phyloP scores from a whole-genome alignment of 805 yeast genomes.

The Yarrowia sp. region DNA sequence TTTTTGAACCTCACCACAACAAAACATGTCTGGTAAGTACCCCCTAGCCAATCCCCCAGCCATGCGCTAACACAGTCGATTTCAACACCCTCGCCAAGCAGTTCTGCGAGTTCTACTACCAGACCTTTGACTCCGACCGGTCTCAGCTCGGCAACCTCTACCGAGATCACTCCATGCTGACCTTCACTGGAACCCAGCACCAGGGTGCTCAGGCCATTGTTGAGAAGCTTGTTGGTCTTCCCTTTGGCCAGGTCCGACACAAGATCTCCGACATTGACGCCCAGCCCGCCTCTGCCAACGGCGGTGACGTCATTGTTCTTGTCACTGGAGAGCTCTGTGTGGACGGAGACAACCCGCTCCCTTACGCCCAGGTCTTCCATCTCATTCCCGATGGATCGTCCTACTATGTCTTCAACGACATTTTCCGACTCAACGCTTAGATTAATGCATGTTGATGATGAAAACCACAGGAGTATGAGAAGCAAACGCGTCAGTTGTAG shows the following conservation, averaged over 20 bases:
- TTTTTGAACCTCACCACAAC: neutral
- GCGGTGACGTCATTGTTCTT: conserved; percentile 87
- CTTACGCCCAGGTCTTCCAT: conserved; percentile 97
- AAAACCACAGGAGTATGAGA: too few species aligned
- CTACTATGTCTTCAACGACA: conserved; percentile 93
- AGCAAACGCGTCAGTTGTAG: too few species aligned
- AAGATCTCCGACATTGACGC: conserved; percentile 94
- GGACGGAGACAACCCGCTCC: conserved; percentile 95
- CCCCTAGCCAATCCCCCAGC: neutral
- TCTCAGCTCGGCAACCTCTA: conserved; percentile 86
- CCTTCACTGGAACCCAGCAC: conserved; percentile 89
- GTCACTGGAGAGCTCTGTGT: conserved; percentile 92
- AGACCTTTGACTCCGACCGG: conserved; percentile 91
- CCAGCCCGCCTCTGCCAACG: conserved; percentile 91
- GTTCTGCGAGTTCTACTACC: conserved; percentile 92
- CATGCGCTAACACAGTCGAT: conserved; percentile 28
- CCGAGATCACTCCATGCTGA: conserved; percentile 96
- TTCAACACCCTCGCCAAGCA: conserved; percentile 49
- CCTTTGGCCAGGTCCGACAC: conserved; percentile 90
- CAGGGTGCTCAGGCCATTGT: conserved; percentile 94
- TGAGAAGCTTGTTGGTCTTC: conserved; percentile 83
- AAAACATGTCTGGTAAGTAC: conserved; percentile 16
- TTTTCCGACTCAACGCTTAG: conserved; percentile 76
- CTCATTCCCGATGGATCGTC: conserved; percentile 88
- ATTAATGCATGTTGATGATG: neutral